phyloP scores from a whole-genome alignment of 352 stramenopile species.

The Globisporangium echinulatum region DNA sequence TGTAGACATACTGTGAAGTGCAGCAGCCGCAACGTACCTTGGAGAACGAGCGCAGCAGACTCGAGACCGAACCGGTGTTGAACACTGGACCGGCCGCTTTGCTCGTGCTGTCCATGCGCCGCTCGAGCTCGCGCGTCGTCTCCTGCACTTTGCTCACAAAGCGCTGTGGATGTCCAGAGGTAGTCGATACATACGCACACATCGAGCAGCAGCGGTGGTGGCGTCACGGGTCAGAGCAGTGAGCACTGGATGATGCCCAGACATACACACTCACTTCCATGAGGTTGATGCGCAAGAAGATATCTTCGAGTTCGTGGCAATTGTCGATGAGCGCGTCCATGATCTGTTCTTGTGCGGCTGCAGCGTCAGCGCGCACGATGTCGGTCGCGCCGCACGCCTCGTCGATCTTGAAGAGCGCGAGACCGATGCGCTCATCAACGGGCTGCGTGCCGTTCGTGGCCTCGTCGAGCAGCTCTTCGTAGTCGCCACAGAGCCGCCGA shows the following conservation, averaged over 20 bases:
- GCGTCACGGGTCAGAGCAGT: neutral
- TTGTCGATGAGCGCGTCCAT: slow-evolving; percentile 55
- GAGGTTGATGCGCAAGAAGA: slow-evolving; percentile 69
- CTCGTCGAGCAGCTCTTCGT: slow-evolving; percentile 71
- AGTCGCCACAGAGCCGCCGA: slow-evolving; percentile 46
- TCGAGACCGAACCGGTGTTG: slow-evolving; percentile 44
- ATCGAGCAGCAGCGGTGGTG: no score
- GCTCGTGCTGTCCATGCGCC: slow-evolving; percentile 45
- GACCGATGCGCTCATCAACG: slow-evolving; percentile 61
- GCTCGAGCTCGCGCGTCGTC: slow-evolving; percentile 56
- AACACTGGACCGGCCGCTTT: slow-evolving; percentile 57
- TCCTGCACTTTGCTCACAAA: slow-evolving; percentile 55
- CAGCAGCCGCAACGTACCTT: slow-evolving; percentile 29
- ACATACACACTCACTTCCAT: slow-evolving; percentile 41
- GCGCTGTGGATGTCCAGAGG: slow-evolving; percentile 19
- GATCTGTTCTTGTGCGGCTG: slow-evolving; percentile 38
- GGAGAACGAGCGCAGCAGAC: slow-evolving; percentile 57
- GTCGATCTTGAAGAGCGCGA: slow-evolving; percentile 81
- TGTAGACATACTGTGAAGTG: neutral
- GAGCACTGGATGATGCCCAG: neutral
- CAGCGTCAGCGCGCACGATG: slow-evolving; percentile 39
- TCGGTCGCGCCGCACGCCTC: slow-evolving; percentile 52
- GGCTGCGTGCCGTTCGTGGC: slow-evolving; percentile 41
- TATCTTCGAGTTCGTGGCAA: slow-evolving; percentile 69
- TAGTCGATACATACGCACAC: no score